These are phyloP conservation scores for Chenopodium album DNA, from an alignment of 148 eudicot genomes.

Conservation along the genomic window DNA sequence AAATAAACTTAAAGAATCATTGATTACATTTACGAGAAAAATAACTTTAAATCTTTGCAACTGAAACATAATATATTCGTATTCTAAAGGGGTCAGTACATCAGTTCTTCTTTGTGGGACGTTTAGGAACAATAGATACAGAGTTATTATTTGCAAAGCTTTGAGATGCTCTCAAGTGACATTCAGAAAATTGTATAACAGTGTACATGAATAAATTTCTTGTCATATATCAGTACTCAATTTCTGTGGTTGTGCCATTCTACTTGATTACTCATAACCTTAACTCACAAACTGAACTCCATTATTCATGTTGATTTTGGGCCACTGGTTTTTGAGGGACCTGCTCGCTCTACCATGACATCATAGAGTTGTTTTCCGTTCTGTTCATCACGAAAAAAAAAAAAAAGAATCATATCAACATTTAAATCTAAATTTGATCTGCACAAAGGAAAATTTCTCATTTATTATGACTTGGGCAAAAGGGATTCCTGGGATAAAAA, in stretches of 20 bases:
- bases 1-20: neutral
- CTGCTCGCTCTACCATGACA: conserved; percentile 93
- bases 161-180: neutral
- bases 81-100: neutral
- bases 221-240: conserved; percentile 1
- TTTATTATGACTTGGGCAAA: too few species aligned
- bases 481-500: too few species aligned
- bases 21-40: neutral
- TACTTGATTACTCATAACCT: neutral
- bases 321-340: conserved; percentile 82
- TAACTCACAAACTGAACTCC: neutral
- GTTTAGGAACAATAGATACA: neutral
- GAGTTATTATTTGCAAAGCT: conserved; percentile 1
- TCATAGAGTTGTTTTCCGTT: conserved; percentile 95
- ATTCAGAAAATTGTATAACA: neutral
- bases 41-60: neutral
- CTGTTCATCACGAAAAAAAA: conserved; percentile 35
- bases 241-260: conserved; percentile 26
- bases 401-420: too few species aligned
- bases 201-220: neutral
- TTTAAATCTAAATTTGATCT: too few species aligned
- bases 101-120: neutral
- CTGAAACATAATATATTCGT: neutral
- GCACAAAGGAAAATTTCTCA: too few species aligned
- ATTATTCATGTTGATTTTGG: conserved; percentile 35